phyloP scores from a whole-genome alignment of 1,284 basidiomycete genomes.

The Bjerkandera adusta region DNA sequence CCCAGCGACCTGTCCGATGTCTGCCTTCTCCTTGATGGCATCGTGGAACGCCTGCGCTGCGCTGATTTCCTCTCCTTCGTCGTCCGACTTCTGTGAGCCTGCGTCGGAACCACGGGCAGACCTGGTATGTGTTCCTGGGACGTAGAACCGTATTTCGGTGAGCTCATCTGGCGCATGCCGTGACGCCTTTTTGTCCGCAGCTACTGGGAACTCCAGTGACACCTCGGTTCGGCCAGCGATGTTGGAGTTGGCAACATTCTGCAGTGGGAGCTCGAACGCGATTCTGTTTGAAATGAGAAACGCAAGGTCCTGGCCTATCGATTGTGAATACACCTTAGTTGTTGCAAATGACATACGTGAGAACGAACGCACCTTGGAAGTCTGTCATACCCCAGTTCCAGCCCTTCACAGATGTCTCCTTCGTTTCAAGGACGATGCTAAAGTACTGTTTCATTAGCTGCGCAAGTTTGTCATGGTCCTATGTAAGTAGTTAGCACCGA shows the following conservation, averaged over 20 bases:
- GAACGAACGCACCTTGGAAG: slow-evolving; percentile 71
- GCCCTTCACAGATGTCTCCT: slow-evolving; percentile 88
- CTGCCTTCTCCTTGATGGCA: slow-evolving; percentile 94
- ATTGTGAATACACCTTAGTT: too few relatives aligned
- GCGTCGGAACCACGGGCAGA: slow-evolving; percentile 67
- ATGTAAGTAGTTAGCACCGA: slow-evolving; percentile 2
- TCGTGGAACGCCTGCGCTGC: slow-evolving; percentile 98
- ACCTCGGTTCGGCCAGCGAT: slow-evolving; percentile 98
- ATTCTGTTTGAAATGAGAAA: slow-evolving; percentile 92
- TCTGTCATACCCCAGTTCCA: slow-evolving; percentile 99
- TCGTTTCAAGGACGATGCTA: slow-evolving; percentile 80
- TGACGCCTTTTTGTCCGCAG: slow-evolving; percentile 46
- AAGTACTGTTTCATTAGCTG: slow-evolving; percentile 85
- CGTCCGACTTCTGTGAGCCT: slow-evolving; percentile 72
- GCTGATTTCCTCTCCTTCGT: slow-evolving; percentile 73
- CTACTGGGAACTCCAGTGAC: slow-evolving; percentile 86
- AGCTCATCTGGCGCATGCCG: slow-evolving; percentile 77
- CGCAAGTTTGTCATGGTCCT: slow-evolving; percentile 84
- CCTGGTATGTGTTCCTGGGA: slow-evolving; percentile 81
- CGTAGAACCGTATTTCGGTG: slow-evolving; percentile 95
- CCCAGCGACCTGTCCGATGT: slow-evolving; percentile 90
- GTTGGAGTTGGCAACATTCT: slow-evolving; percentile 93
- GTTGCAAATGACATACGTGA: neutral
- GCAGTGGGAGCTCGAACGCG: slow-evolving; percentile 89
- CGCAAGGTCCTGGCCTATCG: slow-evolving; percentile 80